A percentile compares a stretch with the other conserved stretches of the same genome.
Conservation (phyloP, 2,329 filamentous ascomycete species). For the Cladophialophora carrionii region DNA sequence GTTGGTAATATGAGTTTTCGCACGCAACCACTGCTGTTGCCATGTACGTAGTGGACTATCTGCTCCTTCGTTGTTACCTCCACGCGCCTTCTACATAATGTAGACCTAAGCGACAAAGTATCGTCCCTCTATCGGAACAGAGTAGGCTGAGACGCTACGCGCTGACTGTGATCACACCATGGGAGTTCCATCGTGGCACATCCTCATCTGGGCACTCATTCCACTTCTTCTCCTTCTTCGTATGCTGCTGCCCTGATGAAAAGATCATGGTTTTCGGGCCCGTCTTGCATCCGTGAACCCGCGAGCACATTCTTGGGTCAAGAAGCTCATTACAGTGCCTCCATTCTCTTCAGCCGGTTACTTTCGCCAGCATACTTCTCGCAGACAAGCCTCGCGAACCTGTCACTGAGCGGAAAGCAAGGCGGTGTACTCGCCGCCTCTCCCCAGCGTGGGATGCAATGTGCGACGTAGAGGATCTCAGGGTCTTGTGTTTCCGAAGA, state of each 20-base stretch:
- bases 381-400: not conserved
- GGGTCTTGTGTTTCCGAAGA: conserved; percentile 10
- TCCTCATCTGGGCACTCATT: not conserved
- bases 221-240: not conserved
- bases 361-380: conserved; percentile 7
- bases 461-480: conserved; percentile 4
- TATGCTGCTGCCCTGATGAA: not conserved
- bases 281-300: not conserved
- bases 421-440: not conserved
- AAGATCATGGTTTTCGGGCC: not conserved
- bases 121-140: no score
- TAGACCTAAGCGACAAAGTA: no score
- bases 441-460: not conserved
- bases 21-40: no score
- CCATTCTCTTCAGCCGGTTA: not conserved
- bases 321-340: not conserved
- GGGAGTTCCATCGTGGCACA: no score
- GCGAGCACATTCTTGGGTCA: not conserved
- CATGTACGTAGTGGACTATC: no score
- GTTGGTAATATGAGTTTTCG: no score
- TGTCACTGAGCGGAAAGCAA: not conserved
- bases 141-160: no score
- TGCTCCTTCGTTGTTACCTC: no score
- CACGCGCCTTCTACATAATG: no score
- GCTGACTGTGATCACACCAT: no score